Percentiles rank a stretch among this genome's conserved stretches.
phyloP scores from a whole-genome alignment of 192 early-diverging fungal species.

The Backusella parvicylindrica region DNA sequence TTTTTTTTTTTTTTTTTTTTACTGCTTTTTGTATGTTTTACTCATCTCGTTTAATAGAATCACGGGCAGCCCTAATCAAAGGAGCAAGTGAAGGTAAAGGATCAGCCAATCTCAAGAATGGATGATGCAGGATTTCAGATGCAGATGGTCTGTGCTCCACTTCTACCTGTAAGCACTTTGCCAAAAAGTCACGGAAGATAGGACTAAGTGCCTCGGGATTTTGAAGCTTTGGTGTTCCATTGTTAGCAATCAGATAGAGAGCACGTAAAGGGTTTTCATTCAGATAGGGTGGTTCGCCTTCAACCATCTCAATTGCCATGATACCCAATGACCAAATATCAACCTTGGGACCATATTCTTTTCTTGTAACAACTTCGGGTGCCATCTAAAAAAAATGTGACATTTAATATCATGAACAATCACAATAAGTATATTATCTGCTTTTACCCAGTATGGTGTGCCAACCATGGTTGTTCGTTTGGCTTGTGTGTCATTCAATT shows the following conservation, averaged over 20 bases:
- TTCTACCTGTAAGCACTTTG: slow-evolving; percentile 55
- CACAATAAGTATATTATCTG: neutral
- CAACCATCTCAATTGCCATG: slow-evolving; percentile 77
- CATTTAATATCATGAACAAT: neutral
- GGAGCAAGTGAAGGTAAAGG: slow-evolving; percentile 56
- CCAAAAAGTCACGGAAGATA: slow-evolving; percentile 58
- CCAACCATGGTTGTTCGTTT: slow-evolving; percentile 79
- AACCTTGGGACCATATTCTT: slow-evolving; percentile 75
- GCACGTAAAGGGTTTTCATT: slow-evolving; percentile 67
- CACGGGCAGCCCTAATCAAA: slow-evolving; percentile 48
- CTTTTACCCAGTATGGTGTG: slow-evolving; percentile 73
- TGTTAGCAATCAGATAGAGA: slow-evolving; percentile 74
- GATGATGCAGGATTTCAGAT: slow-evolving; percentile 54
- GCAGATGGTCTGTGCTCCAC: slow-evolving; percentile 52
- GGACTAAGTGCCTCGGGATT: slow-evolving; percentile 51
- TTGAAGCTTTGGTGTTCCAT: slow-evolving; percentile 70
- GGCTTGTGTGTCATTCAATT: slow-evolving; percentile 66
- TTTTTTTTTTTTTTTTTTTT: neutral
- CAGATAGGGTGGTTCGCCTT: slow-evolving; percentile 74
- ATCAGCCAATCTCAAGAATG: slow-evolving; percentile 53
- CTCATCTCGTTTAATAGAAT: slow-evolving; percentile 32
- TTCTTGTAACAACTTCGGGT: slow-evolving; percentile 82
- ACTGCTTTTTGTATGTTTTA: neutral
- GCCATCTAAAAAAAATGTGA: slow-evolving; percentile 54
- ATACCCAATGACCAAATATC: slow-evolving; percentile 76